Percentiles rank a stretch among this genome's conserved stretches.
Evolutionary conservation across 768 basidiomycete genomes (phyloP).

Genomic region (Hortiboletus flavorubellus): DNA sequence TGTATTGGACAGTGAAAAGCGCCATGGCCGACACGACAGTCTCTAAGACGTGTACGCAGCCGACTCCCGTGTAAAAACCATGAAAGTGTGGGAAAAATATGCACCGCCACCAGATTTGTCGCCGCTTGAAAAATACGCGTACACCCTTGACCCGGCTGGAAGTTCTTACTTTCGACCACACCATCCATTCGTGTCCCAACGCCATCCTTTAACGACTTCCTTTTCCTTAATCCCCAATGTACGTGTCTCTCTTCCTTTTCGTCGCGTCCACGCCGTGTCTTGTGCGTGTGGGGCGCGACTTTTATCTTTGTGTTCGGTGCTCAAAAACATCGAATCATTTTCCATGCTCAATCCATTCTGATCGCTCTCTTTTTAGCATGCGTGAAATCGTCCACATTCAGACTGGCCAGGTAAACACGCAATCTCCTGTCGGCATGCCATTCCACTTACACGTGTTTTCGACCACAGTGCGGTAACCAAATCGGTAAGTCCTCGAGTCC

Average conservation of each 20-base stretch:
- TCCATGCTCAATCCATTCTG: constrained; percentile 20
- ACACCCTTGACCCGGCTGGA: constrained; percentile 37
- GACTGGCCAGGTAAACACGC: constrained; percentile 82
- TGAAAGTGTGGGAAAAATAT: constrained; percentile 14
- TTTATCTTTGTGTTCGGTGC: constrained; percentile 19
- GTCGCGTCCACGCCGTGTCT: constrained; percentile 24
- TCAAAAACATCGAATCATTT: constrained; percentile 13
- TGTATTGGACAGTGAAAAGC: not conserved
- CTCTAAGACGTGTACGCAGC: not conserved
- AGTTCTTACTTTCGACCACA: constrained; percentile 34
- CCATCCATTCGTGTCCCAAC: constrained; percentile 33
- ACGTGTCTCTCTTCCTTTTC: constrained; percentile 25
- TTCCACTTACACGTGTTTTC: constrained; percentile 29
- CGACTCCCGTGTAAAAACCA: constrained; percentile 9
- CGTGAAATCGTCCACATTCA: constrained; percentile 99
- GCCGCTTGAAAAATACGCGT: constrained; percentile 37
- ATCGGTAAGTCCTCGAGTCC: constrained; percentile 63
- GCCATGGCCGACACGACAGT: not conserved
- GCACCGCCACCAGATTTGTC: constrained; percentile 29
- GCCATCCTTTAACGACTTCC: constrained; percentile 30
- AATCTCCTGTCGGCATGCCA: not conserved
- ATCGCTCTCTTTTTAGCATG: constrained; percentile 58
- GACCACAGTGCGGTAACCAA: constrained; percentile 92
- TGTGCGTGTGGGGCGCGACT: constrained; percentile 27
- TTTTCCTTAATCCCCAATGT: constrained; percentile 24